Conservation (phyloP, 2,329 filamentous ascomycete species). For the Alternaria gansuensis region DNA sequence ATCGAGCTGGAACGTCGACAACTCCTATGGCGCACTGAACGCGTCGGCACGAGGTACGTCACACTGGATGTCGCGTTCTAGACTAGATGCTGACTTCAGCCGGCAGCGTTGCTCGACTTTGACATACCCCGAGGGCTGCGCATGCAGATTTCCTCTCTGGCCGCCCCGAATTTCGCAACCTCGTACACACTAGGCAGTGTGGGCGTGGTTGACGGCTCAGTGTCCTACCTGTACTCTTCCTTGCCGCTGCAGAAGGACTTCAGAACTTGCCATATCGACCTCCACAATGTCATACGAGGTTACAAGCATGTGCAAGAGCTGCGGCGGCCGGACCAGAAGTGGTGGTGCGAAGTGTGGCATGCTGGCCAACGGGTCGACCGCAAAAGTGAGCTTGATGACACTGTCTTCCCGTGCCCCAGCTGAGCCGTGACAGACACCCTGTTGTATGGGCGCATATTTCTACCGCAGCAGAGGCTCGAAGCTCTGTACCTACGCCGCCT, state of each 20-base stretch:
- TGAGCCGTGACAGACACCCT: constrained; percentile 62
- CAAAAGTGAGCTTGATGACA: constrained; percentile 51
- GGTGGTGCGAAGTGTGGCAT: constrained; percentile 65
- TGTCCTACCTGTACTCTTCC: constrained; percentile 95
- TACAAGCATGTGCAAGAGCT: constrained; percentile 81
- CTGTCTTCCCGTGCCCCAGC: constrained; percentile 19
- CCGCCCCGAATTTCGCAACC: constrained; percentile 91
- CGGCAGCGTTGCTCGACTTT: constrained; percentile 83
- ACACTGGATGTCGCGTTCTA: constrained; percentile 20
- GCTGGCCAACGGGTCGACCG: constrained; percentile 60
- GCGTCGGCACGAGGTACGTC: constrained; percentile 77
- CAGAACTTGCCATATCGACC: constrained; percentile 76
- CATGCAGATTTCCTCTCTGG: constrained; percentile 87
- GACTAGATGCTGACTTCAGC: constrained; percentile 21
- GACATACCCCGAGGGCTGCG: constrained; percentile 83
- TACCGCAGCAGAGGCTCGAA: constrained; percentile 86
- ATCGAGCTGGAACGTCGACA: constrained; percentile 89
- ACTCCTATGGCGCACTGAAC: constrained; percentile 88
- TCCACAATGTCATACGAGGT: constrained; percentile 80
- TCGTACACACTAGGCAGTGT: constrained; percentile 91
- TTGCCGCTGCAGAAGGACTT: constrained; percentile 73
- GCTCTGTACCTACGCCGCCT: constrained; percentile 83
- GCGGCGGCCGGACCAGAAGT: constrained; percentile 59
- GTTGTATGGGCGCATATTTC: constrained; percentile 79
- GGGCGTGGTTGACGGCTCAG: constrained; percentile 92